Conservation (phyloP, 306 rosid genomes). For the Fragaria iinumae region DNA sequence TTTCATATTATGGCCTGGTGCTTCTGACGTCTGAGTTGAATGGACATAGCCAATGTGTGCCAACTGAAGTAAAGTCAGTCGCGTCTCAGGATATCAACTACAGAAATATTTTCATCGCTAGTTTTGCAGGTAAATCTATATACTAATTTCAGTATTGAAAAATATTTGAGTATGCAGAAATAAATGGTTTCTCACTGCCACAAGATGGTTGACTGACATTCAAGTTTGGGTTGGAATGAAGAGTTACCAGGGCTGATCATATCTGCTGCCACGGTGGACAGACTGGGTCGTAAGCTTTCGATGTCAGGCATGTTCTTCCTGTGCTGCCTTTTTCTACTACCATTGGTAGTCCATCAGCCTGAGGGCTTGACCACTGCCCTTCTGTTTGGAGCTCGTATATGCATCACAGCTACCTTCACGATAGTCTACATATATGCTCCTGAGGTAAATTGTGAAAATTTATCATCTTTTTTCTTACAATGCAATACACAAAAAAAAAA, state of each 20-base stretch:
- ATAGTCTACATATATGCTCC: constrained; percentile 91
- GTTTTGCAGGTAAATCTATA: constrained; percentile 77
- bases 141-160: constrained; percentile 14
- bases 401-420: constrained; percentile 86
- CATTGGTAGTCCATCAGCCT: constrained; percentile 59
- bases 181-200: constrained; percentile 5
- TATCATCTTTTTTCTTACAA: not conserved
- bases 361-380: constrained; percentile 65
- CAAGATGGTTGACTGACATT: constrained; percentile 36
- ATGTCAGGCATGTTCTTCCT: constrained; percentile 87
- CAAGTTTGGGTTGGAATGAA: constrained; percentile 40
- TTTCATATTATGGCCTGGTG: constrained; percentile 95
- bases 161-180: constrained; percentile 8
- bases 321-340: constrained; percentile 76
- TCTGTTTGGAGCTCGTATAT: constrained; percentile 93
- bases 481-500: not conserved
- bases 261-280: constrained; percentile 79
- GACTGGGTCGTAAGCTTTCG: constrained; percentile 79
- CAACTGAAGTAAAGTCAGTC: constrained; percentile 39
- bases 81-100: constrained; percentile 52
- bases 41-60: constrained; percentile 51
- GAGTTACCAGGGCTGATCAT: constrained; percentile 88
- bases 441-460: constrained; percentile 55
- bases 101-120: constrained; percentile 69
- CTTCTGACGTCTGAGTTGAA: constrained; percentile 85